A percentile compares a stretch with the other conserved stretches of the same genome.
These are phyloP conservation scores for Botryotinia narcissicola DNA, from an alignment of 2,329 filamentous ascomycete species.

Conservation along the genomic window DNA sequence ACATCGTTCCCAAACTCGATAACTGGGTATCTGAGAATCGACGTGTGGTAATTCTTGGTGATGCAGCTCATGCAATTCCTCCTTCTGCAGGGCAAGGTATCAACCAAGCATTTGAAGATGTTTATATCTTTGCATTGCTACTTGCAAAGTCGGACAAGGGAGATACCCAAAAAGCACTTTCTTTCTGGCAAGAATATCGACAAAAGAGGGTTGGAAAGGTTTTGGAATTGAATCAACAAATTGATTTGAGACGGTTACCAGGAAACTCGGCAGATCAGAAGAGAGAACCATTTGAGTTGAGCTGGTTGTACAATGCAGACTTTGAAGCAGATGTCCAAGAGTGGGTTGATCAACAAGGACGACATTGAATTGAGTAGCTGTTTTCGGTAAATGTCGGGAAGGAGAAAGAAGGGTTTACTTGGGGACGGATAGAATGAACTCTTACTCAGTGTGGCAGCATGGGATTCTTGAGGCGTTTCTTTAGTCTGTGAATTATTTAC, in stretches of 20 bases:
- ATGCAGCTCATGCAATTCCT: slow-evolving; percentile 50
- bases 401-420: background rate
- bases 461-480: background rate
- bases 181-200: slow-evolving; percentile 49
- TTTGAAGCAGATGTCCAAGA: slow-evolving; percentile 21
- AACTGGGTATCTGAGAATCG: slow-evolving; percentile 42
- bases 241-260: slow-evolving; percentile 38
- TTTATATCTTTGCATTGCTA: slow-evolving; percentile 46
- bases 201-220: slow-evolving; percentile 49
- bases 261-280: slow-evolving; percentile 38
- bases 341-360: slow-evolving; percentile 21
- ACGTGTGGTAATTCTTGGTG: slow-evolving; percentile 47
- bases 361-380: background rate
- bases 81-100: slow-evolving; percentile 48
- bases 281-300: slow-evolving; percentile 42
- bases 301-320: slow-evolving; percentile 24
- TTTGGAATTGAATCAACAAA: slow-evolving; percentile 46
- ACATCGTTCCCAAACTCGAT: slow-evolving; percentile 45
- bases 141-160: slow-evolving; percentile 34
- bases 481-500: background rate
- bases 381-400: background rate
- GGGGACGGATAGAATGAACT: background rate
- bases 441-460: background rate
- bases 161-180: slow-evolving; percentile 36
- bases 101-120: slow-evolving; percentile 51